A percentile compares a stretch with the other conserved stretches of the same genome.
Evolutionary conservation across 2,329 filamentous ascomycete genomes (phyloP).

Genomic region (Fusarium devonianum): DNA sequence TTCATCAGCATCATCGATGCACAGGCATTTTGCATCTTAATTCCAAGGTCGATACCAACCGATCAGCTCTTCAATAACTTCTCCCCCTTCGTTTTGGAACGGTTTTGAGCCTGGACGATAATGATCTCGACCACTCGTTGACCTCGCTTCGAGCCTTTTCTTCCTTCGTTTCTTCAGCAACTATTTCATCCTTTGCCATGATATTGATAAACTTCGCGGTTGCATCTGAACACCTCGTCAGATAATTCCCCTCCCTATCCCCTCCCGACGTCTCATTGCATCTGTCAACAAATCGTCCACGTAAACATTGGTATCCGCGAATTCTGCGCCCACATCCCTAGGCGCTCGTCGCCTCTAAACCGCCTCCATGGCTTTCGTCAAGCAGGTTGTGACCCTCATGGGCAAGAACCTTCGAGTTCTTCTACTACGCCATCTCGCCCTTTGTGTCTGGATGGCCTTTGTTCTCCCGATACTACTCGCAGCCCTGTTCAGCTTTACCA

Average conservation of each 20-base stretch:
- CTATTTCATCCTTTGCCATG: not conserved
- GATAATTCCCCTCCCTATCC: not conserved
- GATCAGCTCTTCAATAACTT: not conserved
- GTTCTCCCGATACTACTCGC: conserved; percentile 66
- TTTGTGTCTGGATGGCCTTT: conserved; percentile 64
- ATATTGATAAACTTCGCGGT: not conserved
- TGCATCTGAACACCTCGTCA: not conserved
- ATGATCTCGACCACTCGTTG: not conserved
- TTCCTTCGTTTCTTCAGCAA: not conserved
- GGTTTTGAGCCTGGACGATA: not conserved
- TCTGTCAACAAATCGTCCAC: not conserved
- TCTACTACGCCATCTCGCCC: conserved; percentile 59
- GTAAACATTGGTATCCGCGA: not conserved
- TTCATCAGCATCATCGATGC: conserved; percentile 1
- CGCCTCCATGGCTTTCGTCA: conserved; percentile 58
- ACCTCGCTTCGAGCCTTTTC: not conserved
- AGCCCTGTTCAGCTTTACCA: conserved; percentile 72
- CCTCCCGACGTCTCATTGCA: not conserved
- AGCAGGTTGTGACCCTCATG: conserved; percentile 67
- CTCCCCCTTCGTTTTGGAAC: not conserved
- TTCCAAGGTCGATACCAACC: not conserved
- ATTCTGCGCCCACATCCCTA: not conserved
- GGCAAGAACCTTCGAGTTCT: conserved; percentile 69
- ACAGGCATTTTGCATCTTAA: not conserved
- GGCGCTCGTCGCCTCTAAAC: conserved; percentile 13